These are phyloP conservation scores for Ceratobasidium sp. DNA, from an alignment of 1,284 basidiomycete genomes.

Conservation along the genomic window DNA sequence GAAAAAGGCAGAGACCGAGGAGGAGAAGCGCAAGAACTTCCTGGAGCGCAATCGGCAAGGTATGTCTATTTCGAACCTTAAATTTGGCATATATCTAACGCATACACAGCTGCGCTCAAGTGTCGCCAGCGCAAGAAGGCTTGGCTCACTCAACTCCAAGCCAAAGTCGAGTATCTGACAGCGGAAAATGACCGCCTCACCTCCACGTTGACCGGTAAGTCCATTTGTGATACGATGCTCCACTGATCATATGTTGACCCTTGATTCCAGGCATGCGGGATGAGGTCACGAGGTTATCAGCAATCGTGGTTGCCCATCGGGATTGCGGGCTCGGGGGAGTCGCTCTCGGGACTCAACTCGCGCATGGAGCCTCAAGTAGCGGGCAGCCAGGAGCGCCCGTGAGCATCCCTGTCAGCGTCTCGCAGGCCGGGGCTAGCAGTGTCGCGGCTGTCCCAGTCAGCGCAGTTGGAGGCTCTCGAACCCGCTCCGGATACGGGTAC, in stretches of 20 bases:
- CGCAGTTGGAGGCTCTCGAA: conserved; percentile 39
- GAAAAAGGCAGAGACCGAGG: conserved; percentile 92
- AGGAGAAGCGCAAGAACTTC: conserved; percentile 95
- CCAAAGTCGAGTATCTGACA: conserved; percentile 89
- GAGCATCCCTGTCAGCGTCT: conserved; percentile 48
- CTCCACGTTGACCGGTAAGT: conserved; percentile 58
- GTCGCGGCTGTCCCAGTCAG: conserved; percentile 36
- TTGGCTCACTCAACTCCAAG: conserved; percentile 93
- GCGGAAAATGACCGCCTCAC: conserved; percentile 96
- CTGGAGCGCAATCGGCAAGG: conserved; percentile 95
- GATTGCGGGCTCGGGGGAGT: conserved; percentile 50
- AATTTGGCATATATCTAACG: conserved; percentile 2
- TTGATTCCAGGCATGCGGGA: conserved; percentile 78
- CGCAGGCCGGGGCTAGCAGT: conserved; percentile 26
- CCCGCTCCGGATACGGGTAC: conserved; percentile 44
- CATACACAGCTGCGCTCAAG: conserved; percentile 87
- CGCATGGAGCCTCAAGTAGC: conserved; percentile 23
- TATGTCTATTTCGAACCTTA: conserved; percentile 55
- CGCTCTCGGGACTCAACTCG: conserved; percentile 44
- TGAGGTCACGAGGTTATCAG: conserved; percentile 80
- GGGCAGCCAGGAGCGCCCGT: conserved; percentile 45
- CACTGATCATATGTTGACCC: conserved; percentile 55
- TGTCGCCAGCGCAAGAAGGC: conserved; percentile 99
- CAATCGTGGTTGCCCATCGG: conserved; percentile 70
- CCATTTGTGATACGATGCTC: conserved; percentile 53